Evolutionary conservation across 140 eudicot genomes (phyloP), one percentile per base, ranked within the genome.

Genomic region (Senecio squalidus): DNA sequence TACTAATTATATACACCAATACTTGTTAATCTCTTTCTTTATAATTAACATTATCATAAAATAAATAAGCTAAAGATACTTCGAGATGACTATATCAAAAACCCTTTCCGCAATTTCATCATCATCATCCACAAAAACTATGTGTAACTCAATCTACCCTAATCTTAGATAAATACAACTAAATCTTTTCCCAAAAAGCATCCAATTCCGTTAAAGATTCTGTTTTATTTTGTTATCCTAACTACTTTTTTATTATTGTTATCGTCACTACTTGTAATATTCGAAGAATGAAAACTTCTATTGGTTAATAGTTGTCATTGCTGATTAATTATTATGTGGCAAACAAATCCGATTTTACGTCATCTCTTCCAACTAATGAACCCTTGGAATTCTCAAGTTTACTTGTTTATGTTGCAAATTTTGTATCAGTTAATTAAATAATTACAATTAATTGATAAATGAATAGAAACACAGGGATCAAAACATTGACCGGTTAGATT

Each of bases 111-210:
- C 55, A n/a, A 72, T 27, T 65, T 41, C 62, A 28, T 65, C 63
- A 28, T 65, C 63, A 60, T 21, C 72, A 48, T 72, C 73, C 62
- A 73, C 46, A 48, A 64, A 43, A 67, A 58, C 24, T 61, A 29
- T 50, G 39, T 29, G 23, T 48, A 72, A 48, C 66, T 51, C 60
- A 40, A 58, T 34, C 60, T 39, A 39, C 41, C 38, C 4, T 18
- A 29, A 60, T 40, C 56, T 70, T 51, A 40, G 69, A 70, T 61
- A 61, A 51, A 63, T 62, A 61, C 50, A 25, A 38, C 22, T 41
- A 17, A 48, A 47, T 28, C 50, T 60, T 34, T 11, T 27, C 8
- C 7, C 28, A 13, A 25, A 60, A 69, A 51, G 69, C 38, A 47
- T 27, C 69, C 55, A 70, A 52, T 47, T 27, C 50, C 29, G 23